Evolutionary conservation across 2,329 filamentous ascomycete species (phyloP).

Genomic region (Myotisia sp.): DNA sequence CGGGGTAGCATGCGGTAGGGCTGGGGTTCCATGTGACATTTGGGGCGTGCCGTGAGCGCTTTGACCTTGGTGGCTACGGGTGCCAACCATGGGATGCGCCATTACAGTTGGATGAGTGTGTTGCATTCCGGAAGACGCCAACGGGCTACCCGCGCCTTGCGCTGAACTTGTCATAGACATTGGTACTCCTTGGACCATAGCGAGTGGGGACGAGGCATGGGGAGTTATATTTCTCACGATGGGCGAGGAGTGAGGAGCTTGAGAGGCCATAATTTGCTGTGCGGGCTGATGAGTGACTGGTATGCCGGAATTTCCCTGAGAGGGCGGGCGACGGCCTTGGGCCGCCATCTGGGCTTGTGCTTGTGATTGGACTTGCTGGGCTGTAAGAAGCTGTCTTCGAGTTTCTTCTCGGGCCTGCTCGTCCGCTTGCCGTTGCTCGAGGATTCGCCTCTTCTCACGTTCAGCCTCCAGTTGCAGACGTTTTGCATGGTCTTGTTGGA

Average conservation of each 20-base stretch:
- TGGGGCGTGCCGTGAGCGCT: constrained; percentile 36
- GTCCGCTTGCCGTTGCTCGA: constrained; percentile 31
- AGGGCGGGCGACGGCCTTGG: constrained; percentile 30
- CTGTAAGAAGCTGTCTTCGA: constrained; percentile 25
- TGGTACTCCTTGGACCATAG: constrained; percentile 24
- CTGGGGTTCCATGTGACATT: constrained; percentile 33
- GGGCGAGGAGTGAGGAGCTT: constrained; percentile 34
- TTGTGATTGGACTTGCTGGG: constrained; percentile 37
- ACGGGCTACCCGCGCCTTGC: constrained; percentile 34
- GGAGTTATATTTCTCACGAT: constrained; percentile 35
- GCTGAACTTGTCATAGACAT: constrained; percentile 33
- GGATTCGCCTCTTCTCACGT: constrained; percentile 33
- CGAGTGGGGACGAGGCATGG: constrained; percentile 33
- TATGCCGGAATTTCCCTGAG: constrained; percentile 26
- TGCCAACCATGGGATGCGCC: constrained; percentile 32
- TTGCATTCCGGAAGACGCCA: constrained; percentile 32
- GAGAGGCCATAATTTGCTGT: constrained; percentile 22
- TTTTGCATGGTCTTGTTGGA: constrained; percentile 36
- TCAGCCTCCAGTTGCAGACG: constrained; percentile 36
- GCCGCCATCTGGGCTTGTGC: constrained; percentile 20
- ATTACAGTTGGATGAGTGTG: constrained; percentile 34
- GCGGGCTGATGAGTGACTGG: constrained; percentile 19
- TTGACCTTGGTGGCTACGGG: constrained; percentile 32
- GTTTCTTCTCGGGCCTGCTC: constrained; percentile 30
- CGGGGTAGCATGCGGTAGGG: constrained; percentile 34